A percentile compares a stretch with the other conserved stretches of the same genome.
Conservation (phyloP, 768 basidiomycete genomes). For the Postia placenta region DNA sequence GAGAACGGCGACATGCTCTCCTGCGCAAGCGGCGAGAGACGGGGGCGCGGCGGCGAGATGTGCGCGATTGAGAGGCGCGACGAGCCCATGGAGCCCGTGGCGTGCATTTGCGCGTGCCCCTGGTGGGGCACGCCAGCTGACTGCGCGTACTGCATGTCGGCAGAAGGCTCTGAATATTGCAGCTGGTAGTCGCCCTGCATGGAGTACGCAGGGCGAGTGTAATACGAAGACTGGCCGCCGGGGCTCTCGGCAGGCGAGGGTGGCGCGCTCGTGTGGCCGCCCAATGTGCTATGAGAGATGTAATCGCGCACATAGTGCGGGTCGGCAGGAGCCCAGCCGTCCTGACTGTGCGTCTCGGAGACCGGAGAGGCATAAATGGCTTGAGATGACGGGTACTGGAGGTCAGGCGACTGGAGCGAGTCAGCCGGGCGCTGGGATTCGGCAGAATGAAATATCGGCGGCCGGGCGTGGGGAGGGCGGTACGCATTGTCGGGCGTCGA, state of each 20-base stretch:
- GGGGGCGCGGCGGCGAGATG: constrained; percentile 12
- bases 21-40: constrained; percentile 5
- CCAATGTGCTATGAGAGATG: background rate
- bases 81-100: background rate
- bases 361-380: constrained; percentile 8
- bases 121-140: background rate
- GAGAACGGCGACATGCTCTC: constrained; percentile 7
- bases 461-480: constrained; percentile 6
- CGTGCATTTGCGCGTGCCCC: background rate
- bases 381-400: constrained; percentile 11
- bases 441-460: background rate
- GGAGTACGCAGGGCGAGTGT: background rate
- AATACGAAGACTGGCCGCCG: background rate
- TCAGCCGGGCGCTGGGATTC: too few species aligned
- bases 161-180: background rate
- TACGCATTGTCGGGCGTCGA: constrained; percentile 15
- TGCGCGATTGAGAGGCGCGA: constrained; percentile 15
- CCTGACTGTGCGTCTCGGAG: too few species aligned
- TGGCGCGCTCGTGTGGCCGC: background rate
- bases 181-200: background rate
- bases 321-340: background rate
- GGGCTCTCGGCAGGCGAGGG: constrained; percentile 6
- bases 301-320: background rate
- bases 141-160: background rate
- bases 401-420: constrained; percentile 8